These are phyloP conservation scores for Calonectria pauciramosa DNA, from an alignment of 2,329 filamentous ascomycete genomes.

Conservation along the genomic window DNA sequence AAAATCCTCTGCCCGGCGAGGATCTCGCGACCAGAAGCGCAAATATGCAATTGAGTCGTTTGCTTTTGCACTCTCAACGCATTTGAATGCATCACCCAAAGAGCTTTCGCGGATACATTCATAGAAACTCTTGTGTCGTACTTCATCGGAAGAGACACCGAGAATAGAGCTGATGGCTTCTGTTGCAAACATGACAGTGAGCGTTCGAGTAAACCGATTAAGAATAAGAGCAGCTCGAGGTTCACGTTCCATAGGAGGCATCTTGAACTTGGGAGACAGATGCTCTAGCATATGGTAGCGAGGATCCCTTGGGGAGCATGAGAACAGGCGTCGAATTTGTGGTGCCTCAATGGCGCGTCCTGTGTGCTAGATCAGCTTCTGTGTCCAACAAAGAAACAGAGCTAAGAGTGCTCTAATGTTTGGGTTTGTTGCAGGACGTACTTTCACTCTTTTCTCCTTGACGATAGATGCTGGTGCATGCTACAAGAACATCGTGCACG, in stretches of 20 bases:
- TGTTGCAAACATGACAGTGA: slow-evolving; percentile 90
- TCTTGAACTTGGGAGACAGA: slow-evolving; percentile 83
- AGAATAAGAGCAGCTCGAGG: slow-evolving; percentile 87
- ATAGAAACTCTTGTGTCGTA: slow-evolving; percentile 86
- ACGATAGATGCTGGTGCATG: slow-evolving; percentile 84
- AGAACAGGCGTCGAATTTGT: slow-evolving; percentile 83
- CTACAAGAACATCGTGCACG: slow-evolving; percentile 89
- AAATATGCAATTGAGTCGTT: slow-evolving; percentile 94
- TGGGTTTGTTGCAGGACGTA: slow-evolving; percentile 61
- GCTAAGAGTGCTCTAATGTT: not conserved
- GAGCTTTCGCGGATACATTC: slow-evolving; percentile 87
- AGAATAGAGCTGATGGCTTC: slow-evolving; percentile 82
- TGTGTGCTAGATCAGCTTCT: slow-evolving; percentile 51
- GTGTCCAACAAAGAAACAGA: not conserved
- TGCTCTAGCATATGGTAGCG: slow-evolving; percentile 92
- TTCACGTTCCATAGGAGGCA: slow-evolving; percentile 76
- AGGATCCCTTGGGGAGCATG: slow-evolving; percentile 84
- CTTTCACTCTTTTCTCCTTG: slow-evolving; percentile 78
- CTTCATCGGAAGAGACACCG: slow-evolving; percentile 76
- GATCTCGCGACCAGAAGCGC: slow-evolving; percentile 87
- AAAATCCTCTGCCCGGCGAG: slow-evolving; percentile 69
- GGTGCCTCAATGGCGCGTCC: slow-evolving; percentile 84
- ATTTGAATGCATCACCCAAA: slow-evolving; percentile 80
- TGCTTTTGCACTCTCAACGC: slow-evolving; percentile 86
- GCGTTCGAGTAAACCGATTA: slow-evolving; percentile 86